A percentile compares a stretch with the other conserved stretches of the same genome.
Evolutionary conservation across 306 rosid species (phyloP).

Genomic region (Betula pendula): DNA sequence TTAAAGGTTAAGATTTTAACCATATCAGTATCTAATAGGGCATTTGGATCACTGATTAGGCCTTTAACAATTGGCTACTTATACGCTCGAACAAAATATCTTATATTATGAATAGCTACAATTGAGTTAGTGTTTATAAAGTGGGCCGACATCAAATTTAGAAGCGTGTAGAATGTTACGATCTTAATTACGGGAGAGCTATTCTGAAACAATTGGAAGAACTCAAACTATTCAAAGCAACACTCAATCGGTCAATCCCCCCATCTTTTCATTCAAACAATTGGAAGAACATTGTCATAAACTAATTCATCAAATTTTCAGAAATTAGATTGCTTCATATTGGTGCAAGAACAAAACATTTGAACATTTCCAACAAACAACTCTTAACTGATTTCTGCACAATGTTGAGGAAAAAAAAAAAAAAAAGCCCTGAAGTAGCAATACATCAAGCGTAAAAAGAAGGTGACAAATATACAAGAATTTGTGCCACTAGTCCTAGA

Average conservation of each 20-base stretch:
- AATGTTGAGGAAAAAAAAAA: neutral
- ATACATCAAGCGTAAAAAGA: conserved; percentile 45
- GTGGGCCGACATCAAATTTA: no score
- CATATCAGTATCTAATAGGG: no score
- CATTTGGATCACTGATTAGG: no score
- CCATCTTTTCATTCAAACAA: neutral
- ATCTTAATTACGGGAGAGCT: no score
- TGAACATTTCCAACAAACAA: neutral
- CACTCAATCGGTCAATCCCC: neutral
- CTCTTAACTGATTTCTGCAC: conserved; percentile 2
- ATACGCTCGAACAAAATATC: no score
- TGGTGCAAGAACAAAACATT: neutral
- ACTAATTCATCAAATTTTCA: neutral
- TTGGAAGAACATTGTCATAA: neutral
- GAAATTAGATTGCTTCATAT: neutral
- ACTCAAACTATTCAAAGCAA: neutral
- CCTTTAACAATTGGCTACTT: no score
- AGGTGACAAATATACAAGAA: conserved; percentile 56
- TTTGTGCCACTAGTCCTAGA: conserved; percentile 34
- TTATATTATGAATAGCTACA: no score
- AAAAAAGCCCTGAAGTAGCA: conserved; percentile 29
- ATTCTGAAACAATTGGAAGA: neutral
- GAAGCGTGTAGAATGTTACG: no score
- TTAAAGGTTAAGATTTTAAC: no score
- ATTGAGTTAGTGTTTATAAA: no score